phyloP scores from a whole-genome alignment of 2,329 filamentous ascomycete species.

The Hypoxylon sp. region DNA sequence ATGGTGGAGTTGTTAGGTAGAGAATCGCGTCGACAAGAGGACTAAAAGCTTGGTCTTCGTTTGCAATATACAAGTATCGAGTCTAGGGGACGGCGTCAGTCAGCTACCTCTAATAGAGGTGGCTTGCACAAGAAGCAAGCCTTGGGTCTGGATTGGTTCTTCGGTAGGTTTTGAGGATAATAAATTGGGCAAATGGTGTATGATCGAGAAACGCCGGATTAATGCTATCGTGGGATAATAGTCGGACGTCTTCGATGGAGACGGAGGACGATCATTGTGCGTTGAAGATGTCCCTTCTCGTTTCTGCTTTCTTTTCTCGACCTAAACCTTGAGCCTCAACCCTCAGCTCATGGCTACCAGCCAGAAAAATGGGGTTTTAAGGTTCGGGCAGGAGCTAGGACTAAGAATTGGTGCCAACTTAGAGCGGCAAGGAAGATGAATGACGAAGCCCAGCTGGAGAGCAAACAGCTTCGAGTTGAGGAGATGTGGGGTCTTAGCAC shows the following conservation, averaged over 20 bases:
- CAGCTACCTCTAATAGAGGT: conserved; percentile 6
- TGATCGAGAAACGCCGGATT: conserved; percentile 40
- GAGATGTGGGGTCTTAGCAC: conserved; percentile 37
- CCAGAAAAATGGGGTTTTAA: conserved; percentile 22
- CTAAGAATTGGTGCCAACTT: conserved; percentile 20
- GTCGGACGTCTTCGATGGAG: conserved; percentile 52
- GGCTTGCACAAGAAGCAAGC: conserved; percentile 13
- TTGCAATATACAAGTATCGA: conserved; percentile 19
- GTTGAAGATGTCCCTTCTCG: conserved; percentile 31
- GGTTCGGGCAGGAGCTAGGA: conserved; percentile 23
- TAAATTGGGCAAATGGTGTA: neutral
- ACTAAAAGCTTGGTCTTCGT: conserved; percentile 14
- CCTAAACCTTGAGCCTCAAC: conserved; percentile 35
- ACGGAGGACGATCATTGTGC: conserved; percentile 50
- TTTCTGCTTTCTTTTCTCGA: conserved; percentile 36
- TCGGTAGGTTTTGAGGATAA: conserved; percentile 5
- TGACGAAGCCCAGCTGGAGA: conserved; percentile 6
- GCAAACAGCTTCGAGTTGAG: conserved; percentile 5
- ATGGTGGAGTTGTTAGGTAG: conserved; percentile 43
- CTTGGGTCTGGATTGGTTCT: conserved; percentile 10
- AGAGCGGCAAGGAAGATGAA: conserved; percentile 17
- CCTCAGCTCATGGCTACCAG: conserved; percentile 43
- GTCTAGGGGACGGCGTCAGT: conserved; percentile 11
- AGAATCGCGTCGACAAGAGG: neutral
- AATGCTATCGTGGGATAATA: conserved; percentile 54